Base-by-base conservation (phyloP, 2,329 filamentous ascomycete species). In the Beauveria scarabaeidicola region DNA sequence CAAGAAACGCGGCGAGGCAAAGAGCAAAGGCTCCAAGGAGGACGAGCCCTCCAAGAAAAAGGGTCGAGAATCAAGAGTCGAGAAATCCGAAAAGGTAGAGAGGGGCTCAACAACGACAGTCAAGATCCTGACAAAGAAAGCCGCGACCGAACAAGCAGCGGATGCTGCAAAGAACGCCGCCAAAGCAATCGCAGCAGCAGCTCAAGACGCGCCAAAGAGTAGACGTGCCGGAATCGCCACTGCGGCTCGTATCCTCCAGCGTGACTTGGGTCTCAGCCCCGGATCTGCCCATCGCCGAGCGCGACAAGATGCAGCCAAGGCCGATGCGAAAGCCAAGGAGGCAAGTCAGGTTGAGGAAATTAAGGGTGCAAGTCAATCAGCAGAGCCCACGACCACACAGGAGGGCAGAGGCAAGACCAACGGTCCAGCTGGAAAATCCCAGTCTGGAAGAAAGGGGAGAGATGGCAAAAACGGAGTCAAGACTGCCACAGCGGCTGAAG, bases 201-300 rank as follows among this genome's bases (percentile, higher is more conserved):
- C 43, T 72, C 74, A 58, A 64, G 74, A 77, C 3, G 70, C 68
- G 1, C 75, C 78, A 2, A 86, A 84, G 71, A 83, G 78, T 60
- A 81, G 82, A 29, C 77, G 81, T 46, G 80, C 80, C 6, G 82
- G 79, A n/a, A 85, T 87, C 56, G 78, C 83, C 32, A 82, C 83
- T 9, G 84, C 85, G 11, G 84, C 85, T 11, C 79, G 84, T 17
- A 83, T 88, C 57, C 67, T 89, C 19, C 84, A 87, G 69, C 81
- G 85, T 38, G 85, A 89, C 63, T 76, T 88, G 19, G 85, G 85
- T 21, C 77, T 88, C 1, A 86, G 81, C 61, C 82, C 83, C 11
- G 83, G 83, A 41, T 83, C 81, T 65, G 81, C 84, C 15, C 82
- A 86, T 69, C 77, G 85, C 61, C 80, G 81, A 67, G 81, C 82